These are phyloP conservation scores for Viola pubescens DNA, from an alignment of 441 rosid species.

Conservation along the genomic window DNA sequence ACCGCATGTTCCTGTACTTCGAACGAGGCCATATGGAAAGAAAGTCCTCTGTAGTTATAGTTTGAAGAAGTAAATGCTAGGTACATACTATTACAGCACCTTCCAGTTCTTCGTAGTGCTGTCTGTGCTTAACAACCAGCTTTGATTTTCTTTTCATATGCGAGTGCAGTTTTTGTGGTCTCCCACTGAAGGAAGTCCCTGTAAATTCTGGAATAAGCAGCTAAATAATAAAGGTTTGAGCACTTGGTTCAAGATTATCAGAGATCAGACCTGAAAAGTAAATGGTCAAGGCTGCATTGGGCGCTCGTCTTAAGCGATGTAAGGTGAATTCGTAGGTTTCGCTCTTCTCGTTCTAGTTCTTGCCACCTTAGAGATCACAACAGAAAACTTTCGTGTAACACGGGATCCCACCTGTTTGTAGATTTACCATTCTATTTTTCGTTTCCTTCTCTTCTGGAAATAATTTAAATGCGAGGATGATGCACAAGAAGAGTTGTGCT, in stretches of 20 bases:
- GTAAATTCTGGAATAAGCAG: conserved; percentile 31
- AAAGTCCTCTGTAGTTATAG: conserved; percentile 59
- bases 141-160: not conserved
- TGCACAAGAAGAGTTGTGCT: conserved; percentile 27
- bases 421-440: conserved; percentile 18
- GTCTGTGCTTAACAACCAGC: conserved; percentile 6
- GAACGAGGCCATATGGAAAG: conserved; percentile 75
- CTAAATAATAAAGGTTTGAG: conserved; percentile 21
- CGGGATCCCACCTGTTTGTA: conserved; percentile 19
- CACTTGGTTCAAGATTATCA: conserved; percentile 14
- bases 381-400: conserved; percentile 17
- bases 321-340: conserved; percentile 13
- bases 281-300: conserved; percentile 11
- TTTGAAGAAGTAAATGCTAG: conserved; percentile 46
- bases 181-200: conserved; percentile 15
- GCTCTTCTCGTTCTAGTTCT: not conserved
- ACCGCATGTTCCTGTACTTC: conserved; percentile 48
- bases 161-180: conserved; percentile 21
- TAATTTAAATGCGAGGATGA: conserved; percentile 21
- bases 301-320: conserved; percentile 11
- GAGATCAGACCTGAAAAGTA: conserved; percentile 18
- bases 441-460: conserved; percentile 18
- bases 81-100: conserved; percentile 15
- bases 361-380: not conserved
- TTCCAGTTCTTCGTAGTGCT: conserved; percentile 8